A percentile compares a stretch with the other conserved stretches of the same genome.
Evolutionary conservation across 176 grass and related monocot species (phyloP).

Genomic region (Melocanna baccifera): DNA sequence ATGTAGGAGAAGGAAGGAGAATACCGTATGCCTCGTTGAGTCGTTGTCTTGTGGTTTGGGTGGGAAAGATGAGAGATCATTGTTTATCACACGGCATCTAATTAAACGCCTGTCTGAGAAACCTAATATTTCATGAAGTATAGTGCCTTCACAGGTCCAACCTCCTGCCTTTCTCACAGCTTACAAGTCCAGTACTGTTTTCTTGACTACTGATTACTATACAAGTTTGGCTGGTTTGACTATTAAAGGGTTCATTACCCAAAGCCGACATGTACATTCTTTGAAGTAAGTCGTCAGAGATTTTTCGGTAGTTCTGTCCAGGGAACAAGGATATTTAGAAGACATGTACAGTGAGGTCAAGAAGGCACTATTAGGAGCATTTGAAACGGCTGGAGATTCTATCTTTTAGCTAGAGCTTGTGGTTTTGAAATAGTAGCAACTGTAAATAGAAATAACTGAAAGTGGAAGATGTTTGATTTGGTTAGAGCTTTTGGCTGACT

Average conservation of each 20-base stretch:
- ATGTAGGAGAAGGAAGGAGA: background rate
- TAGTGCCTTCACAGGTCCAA: background rate
- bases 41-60: background rate
- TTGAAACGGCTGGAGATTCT: too few relatives aligned
- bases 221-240: constrained; percentile 25
- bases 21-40: background rate
- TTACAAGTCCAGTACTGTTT: background rate
- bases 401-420: too few relatives aligned
- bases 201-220: background rate
- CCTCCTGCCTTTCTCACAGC: constrained; percentile 5
- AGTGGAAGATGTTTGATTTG: too few relatives aligned
- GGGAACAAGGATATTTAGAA: background rate
- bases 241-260: constrained; percentile 3
- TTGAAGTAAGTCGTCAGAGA: background rate
- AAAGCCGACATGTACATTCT: constrained; percentile 10
- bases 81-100: constrained; percentile 22
- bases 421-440: too few relatives aligned
- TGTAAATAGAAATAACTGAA: too few relatives aligned
- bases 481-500: too few relatives aligned
- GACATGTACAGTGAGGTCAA: background rate
- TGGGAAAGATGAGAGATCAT: background rate
- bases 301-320: background rate
- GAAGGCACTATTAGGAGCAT: background rate
- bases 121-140: constrained; percentile 8
- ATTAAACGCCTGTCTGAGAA: constrained; percentile 11